Evolutionary conservation across 2,329 filamentous ascomycete genomes (phyloP), one percentile per base, ranked within the genome.

Genomic region (Coniella lustricola): DNA sequence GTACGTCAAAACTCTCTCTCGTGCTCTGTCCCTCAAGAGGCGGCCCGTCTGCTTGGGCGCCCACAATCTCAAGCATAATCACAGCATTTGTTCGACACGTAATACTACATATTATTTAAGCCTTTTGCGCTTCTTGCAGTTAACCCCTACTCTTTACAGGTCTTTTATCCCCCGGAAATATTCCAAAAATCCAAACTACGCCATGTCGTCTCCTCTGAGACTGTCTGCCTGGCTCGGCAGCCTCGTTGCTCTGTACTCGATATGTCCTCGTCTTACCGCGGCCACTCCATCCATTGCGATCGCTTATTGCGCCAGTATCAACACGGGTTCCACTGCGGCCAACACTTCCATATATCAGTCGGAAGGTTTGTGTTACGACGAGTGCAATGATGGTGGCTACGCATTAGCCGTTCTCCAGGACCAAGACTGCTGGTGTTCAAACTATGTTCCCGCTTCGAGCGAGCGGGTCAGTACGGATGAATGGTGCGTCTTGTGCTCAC

Each of bases 381-480:
- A 73, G 42, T 91, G 87, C 65, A 57, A 64, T 21, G 59, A 61
- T 17, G 56, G 58, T 20, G 57, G 71, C 14, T 85, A 73, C 55
- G 84, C 85, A 34, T 87, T 83, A 53, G 85, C 84, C 55, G 71
- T 91, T 41, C 69, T 90, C 1, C 76, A 87, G 57, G 73, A 66
- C 14, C 69, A 78, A 29, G 64, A 73, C 44, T 91, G 87, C 62
- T 91, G 85, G 85, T 91, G 87, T 62, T 83, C 84, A 33, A 76
- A 89, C 61, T 82, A 82, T 58, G 72, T 73, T 2, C 87, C 87
- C 8, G 69, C 69, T 43, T 54, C 67, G 29, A 60, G 59, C 17
- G 62, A 61, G 29, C 62, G 70, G 47, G 67, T 72, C 44, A 59
- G 67, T 18, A 63, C 65, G 2, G 55, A 54, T 31, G 57, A 74